Evolutionary conservation across 2,329 filamentous ascomycete genomes (phyloP), one percentile per base, ranked within the genome.

Genomic region (Talaromyces funiculosus): DNA sequence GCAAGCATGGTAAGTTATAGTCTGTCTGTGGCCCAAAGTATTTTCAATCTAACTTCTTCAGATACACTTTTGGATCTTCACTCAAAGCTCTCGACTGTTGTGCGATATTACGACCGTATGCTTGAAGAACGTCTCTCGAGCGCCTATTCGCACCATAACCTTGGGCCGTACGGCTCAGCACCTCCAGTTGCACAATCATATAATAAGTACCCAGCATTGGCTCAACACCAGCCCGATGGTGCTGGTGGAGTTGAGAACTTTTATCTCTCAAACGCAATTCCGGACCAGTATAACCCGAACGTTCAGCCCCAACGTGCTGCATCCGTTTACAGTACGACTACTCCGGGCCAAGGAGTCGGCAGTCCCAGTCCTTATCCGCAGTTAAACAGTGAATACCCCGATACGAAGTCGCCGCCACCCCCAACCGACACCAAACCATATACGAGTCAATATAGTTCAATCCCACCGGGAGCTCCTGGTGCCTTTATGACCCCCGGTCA

Each of bases 51-150:
- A 14, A 59, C 40, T 9, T 29, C 14, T 29, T 54, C 24, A 54
- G 92, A 99, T 73, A 94, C 93, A 0, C 82, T 99, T 9, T 84
- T 97, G 24, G 94, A 99, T 73, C 81, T 99, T 0, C 94, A 99
- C 72, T 90, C 92, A 18, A 99, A 99, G 73, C 81, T 99, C 24
- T 94, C 93, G 0, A 97, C 93, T 0, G 94, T 97, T 26, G 94
- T 99, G 4, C 86, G 94, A 35, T 97, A 97, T 72, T 99, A 99
- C 71, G 94, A 99, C 74, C 87, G 92, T 42, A 97, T 99, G 94
- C 82, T 99, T 16, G 94, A 99, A 75, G 94, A 99, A 64, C 86
- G 94, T 40, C 81, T 99, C 26, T 96, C 92, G 8, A 95, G 89
- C 73, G 93, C 94, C 1, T 97, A 97, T 72, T 89, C 86, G 64